A percentile compares a stretch with the other conserved stretches of the same genome.
These are phyloP conservation scores for Candida sanyaensis DNA, from an alignment of 1,139 yeast genomes.

Conservation along the genomic window DNA sequence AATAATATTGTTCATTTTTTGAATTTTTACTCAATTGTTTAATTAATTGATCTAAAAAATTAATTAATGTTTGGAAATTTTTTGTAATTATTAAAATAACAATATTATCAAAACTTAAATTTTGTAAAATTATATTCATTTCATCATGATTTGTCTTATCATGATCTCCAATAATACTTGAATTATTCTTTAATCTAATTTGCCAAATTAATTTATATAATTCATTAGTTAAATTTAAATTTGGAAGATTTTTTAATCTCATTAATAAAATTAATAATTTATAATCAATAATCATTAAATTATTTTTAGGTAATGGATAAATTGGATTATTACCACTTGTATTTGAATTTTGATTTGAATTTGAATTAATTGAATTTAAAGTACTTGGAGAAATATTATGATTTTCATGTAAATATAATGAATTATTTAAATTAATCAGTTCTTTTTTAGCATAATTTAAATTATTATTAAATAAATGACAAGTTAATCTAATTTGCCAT, in stretches of 20 bases:
- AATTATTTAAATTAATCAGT: conserved; percentile 40
- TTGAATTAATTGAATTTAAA: background rate
- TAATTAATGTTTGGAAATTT: conserved; percentile 29
- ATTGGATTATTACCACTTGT: conserved; percentile 22
- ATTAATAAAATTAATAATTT: conserved; percentile 30
- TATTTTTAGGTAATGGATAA: conserved; percentile 41
- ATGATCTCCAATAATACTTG: background rate
- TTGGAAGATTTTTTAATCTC: conserved; percentile 41
- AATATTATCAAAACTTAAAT: conserved; percentile 36
- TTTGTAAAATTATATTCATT: conserved; percentile 20
- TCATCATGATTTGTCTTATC: no score
- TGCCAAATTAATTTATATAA: conserved; percentile 44
- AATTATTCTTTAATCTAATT: conserved; percentile 24
- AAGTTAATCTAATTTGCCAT: conserved; percentile 42
- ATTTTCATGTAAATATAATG: conserved; percentile 36
- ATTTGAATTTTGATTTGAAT: no score
- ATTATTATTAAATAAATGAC: conserved; percentile 33
- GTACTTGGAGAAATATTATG: conserved; percentile 14
- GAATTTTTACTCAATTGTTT: conserved; percentile 14
- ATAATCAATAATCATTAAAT: conserved; percentile 21
- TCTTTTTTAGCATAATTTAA: conserved; percentile 37
- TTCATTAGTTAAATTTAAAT: conserved; percentile 37
- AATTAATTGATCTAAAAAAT: conserved; percentile 26
- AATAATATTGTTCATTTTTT: conserved; percentile 14
- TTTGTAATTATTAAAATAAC: conserved; percentile 34